Evolutionary conservation across 495 filamentous ascomycete genomes (phyloP), one percentile per base, ranked within the genome.

Genomic region (Xylaria sp.): DNA sequence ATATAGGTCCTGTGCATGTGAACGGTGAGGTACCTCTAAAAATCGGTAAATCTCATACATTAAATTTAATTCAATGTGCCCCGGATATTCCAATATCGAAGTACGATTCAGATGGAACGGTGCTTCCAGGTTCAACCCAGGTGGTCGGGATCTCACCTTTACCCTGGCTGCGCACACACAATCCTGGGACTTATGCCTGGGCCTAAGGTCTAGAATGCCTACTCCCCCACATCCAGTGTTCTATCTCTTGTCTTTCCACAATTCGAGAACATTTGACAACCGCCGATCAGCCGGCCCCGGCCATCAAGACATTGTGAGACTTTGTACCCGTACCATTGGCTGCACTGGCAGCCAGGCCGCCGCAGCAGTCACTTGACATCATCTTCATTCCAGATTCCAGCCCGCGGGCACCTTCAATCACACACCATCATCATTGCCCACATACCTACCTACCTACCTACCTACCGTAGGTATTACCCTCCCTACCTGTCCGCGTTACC

Each of bases 261-360:
- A 35, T 68, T 59, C 35, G 37, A 33, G 50, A 46, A 68, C 52
- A 65, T 44, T 44, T 58, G 9, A 43, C 19, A 43, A 26, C 66
- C 31, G 67, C 67, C 57, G 67, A 68, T 68, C 67, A 68, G 50
- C 65, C 65, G 65, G 48, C 35, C 65, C 65, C 50, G 52, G 48
- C 19, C 48, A 29, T 58, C 50, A 3, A 11, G 40, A 21, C 40
- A n/a, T 48, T 48, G 61, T 33, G 48, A 12, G 61, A 29, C 40
- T 33, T 31, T 46, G 66, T 68, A 35, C 40, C 44, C 15, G 17
- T 59, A 68, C 66, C 17, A 26, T 17, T 33, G 66, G 66, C 37
- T 61, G n/a, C 66, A 48, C 55, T 40, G 15, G 35, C 17, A 3
- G 2, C 33, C 35, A 19, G 33, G 50, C 46, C 31, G 63, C 29